Percentiles rank a stretch among this genome's conserved stretches.
phyloP scores from a whole-genome alignment of 768 basidiomycete species.

The Leccinum arenicola region DNA sequence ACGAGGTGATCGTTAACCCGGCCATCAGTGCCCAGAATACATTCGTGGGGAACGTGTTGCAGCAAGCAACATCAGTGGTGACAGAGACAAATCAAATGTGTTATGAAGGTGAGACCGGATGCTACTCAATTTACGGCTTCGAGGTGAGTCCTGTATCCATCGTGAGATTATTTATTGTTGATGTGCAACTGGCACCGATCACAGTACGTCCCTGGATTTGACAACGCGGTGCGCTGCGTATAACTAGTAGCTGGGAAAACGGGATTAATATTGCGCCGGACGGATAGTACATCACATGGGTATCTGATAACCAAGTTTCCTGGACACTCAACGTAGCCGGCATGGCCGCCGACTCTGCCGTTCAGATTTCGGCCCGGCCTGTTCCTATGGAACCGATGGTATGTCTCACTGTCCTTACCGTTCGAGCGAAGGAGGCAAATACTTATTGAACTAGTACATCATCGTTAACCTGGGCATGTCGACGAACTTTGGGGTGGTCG shows the following conservation, averaged over 20 bases:
- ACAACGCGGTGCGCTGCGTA: slow-evolving; percentile 49
- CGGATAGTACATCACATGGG: slow-evolving; percentile 80
- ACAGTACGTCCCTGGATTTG: slow-evolving; percentile 54
- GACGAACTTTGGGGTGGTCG: slow-evolving; percentile 55
- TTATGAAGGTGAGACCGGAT: slow-evolving; percentile 60
- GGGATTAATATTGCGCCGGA: not conserved
- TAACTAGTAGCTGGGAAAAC: not conserved
- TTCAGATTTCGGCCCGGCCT: slow-evolving; percentile 62
- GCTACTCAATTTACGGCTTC: slow-evolving; percentile 78
- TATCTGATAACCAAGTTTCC: slow-evolving; percentile 58
- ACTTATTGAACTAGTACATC: slow-evolving; percentile 40
- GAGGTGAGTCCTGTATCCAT: slow-evolving; percentile 43
- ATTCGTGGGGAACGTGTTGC: slow-evolving; percentile 65
- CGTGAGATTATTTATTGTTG: not conserved
- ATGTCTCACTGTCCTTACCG: slow-evolving; percentile 15
- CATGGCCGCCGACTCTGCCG: slow-evolving; percentile 56
- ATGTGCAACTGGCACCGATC: not conserved
- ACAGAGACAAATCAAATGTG: slow-evolving; percentile 64
- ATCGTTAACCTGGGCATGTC: slow-evolving; percentile 61
- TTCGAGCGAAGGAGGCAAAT: not conserved
- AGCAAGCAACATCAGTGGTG: slow-evolving; percentile 78
- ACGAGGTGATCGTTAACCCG: slow-evolving; percentile 56
- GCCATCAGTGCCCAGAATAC: slow-evolving; percentile 55
- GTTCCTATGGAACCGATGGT: slow-evolving; percentile 88
- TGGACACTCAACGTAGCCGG: slow-evolving; percentile 78